Base-by-base conservation (phyloP, 2,329 filamentous ascomycete genomes). In the Arthrinium puccinioides region DNA sequence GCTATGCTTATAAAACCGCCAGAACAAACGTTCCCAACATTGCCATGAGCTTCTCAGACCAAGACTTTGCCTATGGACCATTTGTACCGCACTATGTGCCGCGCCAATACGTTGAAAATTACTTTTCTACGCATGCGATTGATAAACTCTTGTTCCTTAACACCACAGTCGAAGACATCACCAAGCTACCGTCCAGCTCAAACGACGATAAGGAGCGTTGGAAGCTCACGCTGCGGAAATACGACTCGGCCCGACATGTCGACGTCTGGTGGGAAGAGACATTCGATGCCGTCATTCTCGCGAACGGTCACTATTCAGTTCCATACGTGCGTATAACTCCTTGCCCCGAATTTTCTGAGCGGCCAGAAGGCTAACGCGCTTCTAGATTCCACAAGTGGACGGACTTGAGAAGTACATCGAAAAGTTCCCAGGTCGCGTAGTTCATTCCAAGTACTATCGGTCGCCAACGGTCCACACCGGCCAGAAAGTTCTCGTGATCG, bases 21-120 rank as follows among this genome's bases (percentile, higher is more conserved):
- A 64, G 72, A 2, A 77, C 74, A 2, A 77, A 77, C 33, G 71
- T 77, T 0, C 73, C 73, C 0, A 65, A 70, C 26, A 67, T 75
- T 23, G 71, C 70, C 16, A 76, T 76, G 72, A 64, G 59, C 5
- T 74, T 76, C 44, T 75, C 72, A 0, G 73, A 76, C 40, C 32
- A 55, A 1, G 59, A 59, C 1, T 76, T 77, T 43, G 56, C 72
- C 0, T 75, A 76, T 39, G 73, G 72, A 0, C 71, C 73, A 0
- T 77, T 76, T 45, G 67, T 65, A 10, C 73, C 73, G 0, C 72
- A 77, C 45, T 63, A 69, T 42, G 54, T 78, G 1, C 67, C 74
- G 0, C 64, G 67, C 3, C 71, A 76, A 44, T 77, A 76, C 38
- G 62, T 79, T 3, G 66, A 75, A 38, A 66, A 65, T 21, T 77